These are phyloP conservation scores for Penicillium nucicola DNA, from an alignment of 495 filamentous ascomycete species.

Conservation along the genomic window DNA sequence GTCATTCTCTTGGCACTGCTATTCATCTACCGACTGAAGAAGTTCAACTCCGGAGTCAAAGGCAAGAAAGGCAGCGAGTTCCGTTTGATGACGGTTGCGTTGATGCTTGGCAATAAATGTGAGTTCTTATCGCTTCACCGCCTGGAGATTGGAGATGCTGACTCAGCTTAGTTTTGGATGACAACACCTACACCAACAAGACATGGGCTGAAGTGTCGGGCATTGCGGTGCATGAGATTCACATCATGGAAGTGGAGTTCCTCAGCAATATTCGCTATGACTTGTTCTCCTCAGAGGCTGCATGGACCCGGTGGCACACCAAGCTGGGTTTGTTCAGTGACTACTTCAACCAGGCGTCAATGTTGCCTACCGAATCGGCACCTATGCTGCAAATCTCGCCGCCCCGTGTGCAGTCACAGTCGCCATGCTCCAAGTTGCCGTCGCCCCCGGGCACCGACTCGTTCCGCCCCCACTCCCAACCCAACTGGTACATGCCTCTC, in stretches of 20 bases:
- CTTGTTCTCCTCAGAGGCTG: conserved; percentile 72
- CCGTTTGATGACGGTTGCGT: conserved; percentile 87
- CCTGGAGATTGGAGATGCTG: conserved; percentile 21
- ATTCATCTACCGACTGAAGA: conserved; percentile 92
- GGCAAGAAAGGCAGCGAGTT: conserved; percentile 94
- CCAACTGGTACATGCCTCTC: conserved; percentile 29
- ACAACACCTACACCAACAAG: conserved; percentile 99
- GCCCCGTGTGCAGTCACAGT: conserved; percentile 28
- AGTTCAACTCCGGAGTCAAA: conserved; percentile 77
- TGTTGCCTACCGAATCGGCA: conserved; percentile 27
- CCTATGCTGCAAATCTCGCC: conserved; percentile 33
- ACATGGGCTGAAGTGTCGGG: conserved; percentile 99
- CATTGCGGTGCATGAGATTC: conserved; percentile 91
- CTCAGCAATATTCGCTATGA: conserved; percentile 98
- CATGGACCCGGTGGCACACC: conserved; percentile 85
- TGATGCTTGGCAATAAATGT: conserved; percentile 99
- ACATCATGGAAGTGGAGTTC: conserved; percentile 99
- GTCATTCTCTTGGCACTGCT: conserved; percentile 88
- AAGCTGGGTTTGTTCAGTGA: conserved; percentile 74
- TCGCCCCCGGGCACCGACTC: conserved; percentile 46
- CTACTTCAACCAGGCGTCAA: conserved; percentile 69
- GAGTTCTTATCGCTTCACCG: conserved; percentile 37
- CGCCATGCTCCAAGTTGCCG: conserved; percentile 47
- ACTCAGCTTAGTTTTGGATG: conserved; percentile 71
- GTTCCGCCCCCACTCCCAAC: conserved; percentile 25